Evolutionary conservation across 129 eudicot genomes (phyloP), one percentile per base, ranked within the genome.

Genomic region (Artemisia argyi): DNA sequence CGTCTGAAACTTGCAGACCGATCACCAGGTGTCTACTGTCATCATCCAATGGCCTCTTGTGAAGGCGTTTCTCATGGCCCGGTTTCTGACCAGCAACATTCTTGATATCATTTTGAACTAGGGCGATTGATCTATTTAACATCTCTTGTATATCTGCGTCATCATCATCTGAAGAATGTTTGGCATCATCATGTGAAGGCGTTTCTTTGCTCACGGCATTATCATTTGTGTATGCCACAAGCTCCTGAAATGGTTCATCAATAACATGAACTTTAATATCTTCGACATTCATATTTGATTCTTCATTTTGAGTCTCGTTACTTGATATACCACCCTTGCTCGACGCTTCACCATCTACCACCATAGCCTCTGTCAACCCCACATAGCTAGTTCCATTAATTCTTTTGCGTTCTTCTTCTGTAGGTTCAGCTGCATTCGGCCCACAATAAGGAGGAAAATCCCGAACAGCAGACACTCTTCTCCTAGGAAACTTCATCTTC

Each of bases 401-500:
- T 50, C 71, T 79, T 52, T 10, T 2, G 0, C 76, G 77, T 46
- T 85, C 86, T 44, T 78, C 88, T 68, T 77, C 82, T 8, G 71
- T 70, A 14, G 78, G 84, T 44, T 47, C 66, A 28, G 79, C 51
- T 35, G 78, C 82, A 78, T 85, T 72, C 57, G 65, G 48, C 24
- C 96, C 96, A 87, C 97, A 90, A 68, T 66, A 79, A 46, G 92
- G 90, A 73, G 98, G 98, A 54, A 93, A 93, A 57, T 93, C 93
- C 32, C 96, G 89, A 76, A 56, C 77, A 48, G 97, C 92, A 30
- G 92, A 93, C 65, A 90, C 91, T 73, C 84, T 81, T 79, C 87
- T 84, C 56, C 50, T 74, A 19, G 80, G 74, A 67, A 69, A 83
- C 52, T 85, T 85, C 47, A 69, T 67, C 72, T 76, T 85, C 7